Base-by-base conservation (phyloP, 495 filamentous ascomycete species). In the Lentithecium fluviatile region DNA sequence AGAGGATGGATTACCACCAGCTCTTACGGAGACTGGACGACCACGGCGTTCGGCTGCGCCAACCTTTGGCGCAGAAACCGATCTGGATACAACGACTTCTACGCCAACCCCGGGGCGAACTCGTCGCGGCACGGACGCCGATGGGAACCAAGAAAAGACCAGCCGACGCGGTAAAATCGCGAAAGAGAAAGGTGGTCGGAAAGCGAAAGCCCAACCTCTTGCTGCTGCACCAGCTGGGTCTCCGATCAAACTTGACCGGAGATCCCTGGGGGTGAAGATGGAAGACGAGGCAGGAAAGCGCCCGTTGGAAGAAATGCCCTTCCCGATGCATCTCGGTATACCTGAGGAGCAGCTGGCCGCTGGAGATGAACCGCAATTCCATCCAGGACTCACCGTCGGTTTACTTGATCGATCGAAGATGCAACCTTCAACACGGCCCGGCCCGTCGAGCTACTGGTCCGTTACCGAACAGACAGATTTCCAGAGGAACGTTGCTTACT, bases 361-460 rank as follows among this genome's bases (percentile, higher is more conserved):
- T 29, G 52, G 61, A 8, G 61, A 66, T 8, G 63, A 54, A 19
- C 46, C 38, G 20, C 45, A 38, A 23, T 34, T 55, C 34, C 62
- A 62, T 19, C 45, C 51, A 15, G 37, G 29, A 32, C 29, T 66
- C 54, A 34, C 24, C 48, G 8, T 25, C 51, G 36, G 19, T 19
- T 34, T 62, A 26, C 42, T 32, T 15, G 68, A 70, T 23, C 47
- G 65, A 40, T 59, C 62, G 32, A 60, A 29, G 51, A 12, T 56
- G 23, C 47, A 57, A 13, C 15, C 62, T 15, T 53, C 52, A 20
- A 15, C 24, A 20, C 56, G 66, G 56, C 80, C 58, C 65, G 79
- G 64, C 43, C 74, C 90, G 6, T 95, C 90, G 1, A 97, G 94
- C 70, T 98, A 98, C 73, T 98, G 94, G 94, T 97, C 93, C 62